Evolutionary conservation across 176 grass and related monocot species (phyloP).

Genomic region (Metroxylon sagu): DNA sequence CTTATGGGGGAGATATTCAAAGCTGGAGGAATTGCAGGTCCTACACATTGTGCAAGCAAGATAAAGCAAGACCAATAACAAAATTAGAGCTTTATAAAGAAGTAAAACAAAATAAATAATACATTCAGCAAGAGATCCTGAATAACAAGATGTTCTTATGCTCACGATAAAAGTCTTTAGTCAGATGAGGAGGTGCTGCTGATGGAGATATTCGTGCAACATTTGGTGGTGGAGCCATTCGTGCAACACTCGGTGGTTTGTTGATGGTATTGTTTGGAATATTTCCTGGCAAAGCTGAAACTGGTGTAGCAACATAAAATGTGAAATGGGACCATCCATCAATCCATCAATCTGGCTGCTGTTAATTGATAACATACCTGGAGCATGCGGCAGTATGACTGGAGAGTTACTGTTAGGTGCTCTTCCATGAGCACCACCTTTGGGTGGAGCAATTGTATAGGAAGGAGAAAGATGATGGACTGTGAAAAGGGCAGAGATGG

Average conservation of each 20-base stretch:
- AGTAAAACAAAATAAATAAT: background rate
- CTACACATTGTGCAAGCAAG: slow-evolving; percentile 36
- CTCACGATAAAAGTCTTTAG: slow-evolving; percentile 35
- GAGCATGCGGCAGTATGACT: slow-evolving; percentile 33
- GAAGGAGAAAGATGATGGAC: slow-evolving; percentile 7
- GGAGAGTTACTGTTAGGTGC: slow-evolving; percentile 46
- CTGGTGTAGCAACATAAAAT: background rate
- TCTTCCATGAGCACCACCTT: slow-evolving; percentile 25
- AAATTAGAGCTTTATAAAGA: background rate
- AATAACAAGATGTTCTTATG: background rate
- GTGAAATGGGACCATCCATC: slow-evolving; percentile 2
- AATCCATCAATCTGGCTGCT: too few species aligned
- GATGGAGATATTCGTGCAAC: slow-evolving; percentile 27
- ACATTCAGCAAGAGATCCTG: slow-evolving; percentile 5
- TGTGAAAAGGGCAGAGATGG: background rate
- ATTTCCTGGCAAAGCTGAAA: slow-evolving; percentile 22
- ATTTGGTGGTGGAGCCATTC: slow-evolving; percentile 27
- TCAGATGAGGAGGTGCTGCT: slow-evolving; percentile 39
- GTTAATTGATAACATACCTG: slow-evolving; percentile 31
- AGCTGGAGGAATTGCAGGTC: slow-evolving; percentile 26
- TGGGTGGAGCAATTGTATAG: slow-evolving; percentile 19
- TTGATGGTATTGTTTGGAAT: slow-evolving; percentile 27
- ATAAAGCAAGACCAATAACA: slow-evolving; percentile 4
- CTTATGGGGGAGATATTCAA: slow-evolving; percentile 27
- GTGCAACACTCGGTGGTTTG: slow-evolving; percentile 26